A percentile compares a stretch with the other conserved stretches of the same genome.
Conservation (phyloP, 2,329 filamentous ascomycete species). For the Fusarium pseudocircinatum region DNA sequence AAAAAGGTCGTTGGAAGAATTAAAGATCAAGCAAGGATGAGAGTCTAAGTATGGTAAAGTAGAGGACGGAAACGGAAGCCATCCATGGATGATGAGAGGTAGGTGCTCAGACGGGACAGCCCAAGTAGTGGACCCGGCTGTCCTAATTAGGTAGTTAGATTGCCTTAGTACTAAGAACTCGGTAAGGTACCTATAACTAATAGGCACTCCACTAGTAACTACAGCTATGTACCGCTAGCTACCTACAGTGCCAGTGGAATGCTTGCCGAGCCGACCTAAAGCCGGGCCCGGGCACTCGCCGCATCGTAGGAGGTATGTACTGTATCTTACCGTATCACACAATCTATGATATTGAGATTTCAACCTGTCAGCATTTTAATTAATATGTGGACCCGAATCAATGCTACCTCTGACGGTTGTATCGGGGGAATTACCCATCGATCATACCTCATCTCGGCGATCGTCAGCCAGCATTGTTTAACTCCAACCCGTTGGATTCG, state of each 20-base stretch:
- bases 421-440: not conserved
- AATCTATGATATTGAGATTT: not conserved
- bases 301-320: not conserved
- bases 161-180: not conserved
- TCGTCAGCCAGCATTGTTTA: slow-evolving; percentile 24
- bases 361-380: not conserved
- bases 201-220: not conserved
- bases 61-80: slow-evolving; percentile 30
- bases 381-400: not conserved
- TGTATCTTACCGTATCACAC: not conserved
- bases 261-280: not conserved
- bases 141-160: not conserved
- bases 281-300: not conserved
- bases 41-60: slow-evolving; percentile 6
- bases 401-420: not conserved
- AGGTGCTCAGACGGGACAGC: slow-evolving; percentile 27
- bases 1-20: slow-evolving; percentile 7
- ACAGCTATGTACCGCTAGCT: not conserved
- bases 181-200: not conserved
- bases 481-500: not conserved
- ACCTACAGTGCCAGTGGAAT: not conserved
- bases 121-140: slow-evolving; percentile 27
- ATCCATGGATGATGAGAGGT: slow-evolving; percentile 16
- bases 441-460: slow-evolving; percentile 22
- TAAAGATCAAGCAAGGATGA: slow-evolving; percentile 12